Conservation (phyloP, 805 yeast species). For the Lipomyces lipofer region DNA sequence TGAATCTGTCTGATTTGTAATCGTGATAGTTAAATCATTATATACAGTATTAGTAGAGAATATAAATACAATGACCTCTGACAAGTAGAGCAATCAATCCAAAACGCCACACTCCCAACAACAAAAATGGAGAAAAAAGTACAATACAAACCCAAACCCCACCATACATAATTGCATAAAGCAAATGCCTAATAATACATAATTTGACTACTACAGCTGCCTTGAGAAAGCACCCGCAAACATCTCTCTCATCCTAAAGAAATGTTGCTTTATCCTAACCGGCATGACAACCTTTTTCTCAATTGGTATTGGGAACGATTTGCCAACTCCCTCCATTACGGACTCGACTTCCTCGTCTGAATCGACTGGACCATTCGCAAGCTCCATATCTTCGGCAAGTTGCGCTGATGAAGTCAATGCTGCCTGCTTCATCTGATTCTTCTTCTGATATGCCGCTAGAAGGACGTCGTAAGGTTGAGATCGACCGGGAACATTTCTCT, state of each 20-base stretch:
- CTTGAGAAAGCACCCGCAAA: constrained; percentile 79
- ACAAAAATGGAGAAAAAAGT: too few relatives aligned
- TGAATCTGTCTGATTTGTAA: too few relatives aligned
- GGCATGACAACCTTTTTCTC: constrained; percentile 75
- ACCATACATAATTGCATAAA: too few relatives aligned
- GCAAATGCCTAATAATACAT: too few relatives aligned
- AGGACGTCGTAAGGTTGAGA: constrained; percentile 88
- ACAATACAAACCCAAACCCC: too few relatives aligned
- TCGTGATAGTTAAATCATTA: too few relatives aligned
- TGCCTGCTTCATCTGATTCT: constrained; percentile 79
- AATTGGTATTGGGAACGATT: constrained; percentile 73
- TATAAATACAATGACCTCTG: too few relatives aligned
- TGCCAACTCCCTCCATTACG: constrained; percentile 83
- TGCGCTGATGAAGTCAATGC: constrained; percentile 47
- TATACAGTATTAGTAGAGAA: too few relatives aligned
- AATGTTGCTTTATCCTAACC: constrained; percentile 65
- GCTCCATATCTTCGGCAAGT: constrained; percentile 39
- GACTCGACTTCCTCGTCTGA: constrained; percentile 93
- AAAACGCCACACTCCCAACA: too few relatives aligned
- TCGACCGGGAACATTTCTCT: constrained; percentile 90
- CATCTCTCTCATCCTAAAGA: constrained; percentile 88
- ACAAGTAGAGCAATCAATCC: too few relatives aligned
- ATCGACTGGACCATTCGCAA: constrained; percentile 51
- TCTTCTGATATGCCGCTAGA: constrained; percentile 84
- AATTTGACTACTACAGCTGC: constrained; percentile 11